Evolutionary conservation across 2,329 filamentous ascomycete species (phyloP).

Genomic region (Aspergillus texensis): DNA sequence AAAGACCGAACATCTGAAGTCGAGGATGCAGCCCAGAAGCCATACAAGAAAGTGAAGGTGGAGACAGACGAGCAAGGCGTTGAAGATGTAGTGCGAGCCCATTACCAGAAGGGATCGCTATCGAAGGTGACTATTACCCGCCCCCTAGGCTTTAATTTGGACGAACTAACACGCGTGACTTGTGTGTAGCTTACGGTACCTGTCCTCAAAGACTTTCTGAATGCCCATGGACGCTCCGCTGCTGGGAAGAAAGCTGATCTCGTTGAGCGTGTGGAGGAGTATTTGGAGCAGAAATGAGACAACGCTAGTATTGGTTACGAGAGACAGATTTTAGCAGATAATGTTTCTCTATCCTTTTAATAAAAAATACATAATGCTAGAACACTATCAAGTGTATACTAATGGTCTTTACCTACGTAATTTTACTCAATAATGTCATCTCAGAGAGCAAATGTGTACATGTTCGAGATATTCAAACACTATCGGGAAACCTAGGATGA

Average conservation of each 20-base stretch:
- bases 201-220: constrained; percentile 51
- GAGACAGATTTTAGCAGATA: background rate
- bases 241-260: constrained; percentile 55
- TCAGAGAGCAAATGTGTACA: background rate
- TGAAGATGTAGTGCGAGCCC: constrained; percentile 44
- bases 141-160: background rate
- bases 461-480: background rate
- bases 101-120: constrained; percentile 47
- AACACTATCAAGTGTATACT: background rate
- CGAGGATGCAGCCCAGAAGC: constrained; percentile 30
- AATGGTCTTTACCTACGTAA: background rate
- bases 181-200: constrained; percentile 47
- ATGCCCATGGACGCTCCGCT: constrained; percentile 43
- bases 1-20: constrained; percentile 28
- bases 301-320: background rate
- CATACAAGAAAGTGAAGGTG: constrained; percentile 51
- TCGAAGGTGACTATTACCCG: constrained; percentile 37
- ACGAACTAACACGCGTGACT: constrained; percentile 9
- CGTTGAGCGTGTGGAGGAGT: constrained; percentile 53
- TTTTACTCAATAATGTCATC: background rate
- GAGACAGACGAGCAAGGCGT: constrained; percentile 29
- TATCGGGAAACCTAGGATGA: background rate
- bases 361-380: background rate
- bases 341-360: background rate
- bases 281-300: constrained; percentile 47